Evolutionary conservation across 2,329 filamentous ascomycete genomes (phyloP).

Genomic region (Ascochyta rabiei): DNA sequence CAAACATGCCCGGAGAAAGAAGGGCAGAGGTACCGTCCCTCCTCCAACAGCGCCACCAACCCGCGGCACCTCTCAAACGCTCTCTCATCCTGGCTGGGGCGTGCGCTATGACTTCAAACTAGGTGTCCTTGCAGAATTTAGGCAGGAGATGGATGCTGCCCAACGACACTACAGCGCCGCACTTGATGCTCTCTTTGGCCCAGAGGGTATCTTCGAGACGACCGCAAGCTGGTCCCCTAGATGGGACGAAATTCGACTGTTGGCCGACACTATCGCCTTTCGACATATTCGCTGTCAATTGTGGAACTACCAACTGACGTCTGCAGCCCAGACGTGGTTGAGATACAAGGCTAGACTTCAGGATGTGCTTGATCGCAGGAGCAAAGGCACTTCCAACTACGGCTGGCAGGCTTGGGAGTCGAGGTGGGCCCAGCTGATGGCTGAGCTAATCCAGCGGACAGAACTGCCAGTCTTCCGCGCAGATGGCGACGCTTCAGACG

Average conservation of each 20-base stretch:
- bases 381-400: conserved; percentile 86
- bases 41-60: conserved; percentile 83
- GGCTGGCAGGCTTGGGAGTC: conserved; percentile 95
- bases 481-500: conserved; percentile 28
- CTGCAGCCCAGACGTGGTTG: conserved; percentile 81
- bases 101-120: conserved; percentile 95
- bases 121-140: conserved; percentile 87
- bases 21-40: conserved; percentile 76
- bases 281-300: conserved; percentile 82
- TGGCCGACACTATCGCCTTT: conserved; percentile 82
- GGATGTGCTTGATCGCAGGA: conserved; percentile 80
- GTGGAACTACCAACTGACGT: conserved; percentile 78
- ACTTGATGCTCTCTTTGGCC: conserved; percentile 80
- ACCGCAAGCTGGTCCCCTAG: conserved; percentile 88
- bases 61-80: conserved; percentile 79
- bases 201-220: conserved; percentile 80
- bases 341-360: conserved; percentile 74
- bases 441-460: conserved; percentile 62
- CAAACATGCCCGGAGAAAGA: conserved; percentile 90
- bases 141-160: conserved; percentile 89
- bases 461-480: conserved; percentile 53
- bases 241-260: conserved; percentile 89
- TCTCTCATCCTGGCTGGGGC: conserved; percentile 89
- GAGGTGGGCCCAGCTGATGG: conserved; percentile 69
- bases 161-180: conserved; percentile 85